Evolutionary conservation across 169 alveolate genomes (phyloP).

Genomic region (Plasmodium vivax): DNA sequence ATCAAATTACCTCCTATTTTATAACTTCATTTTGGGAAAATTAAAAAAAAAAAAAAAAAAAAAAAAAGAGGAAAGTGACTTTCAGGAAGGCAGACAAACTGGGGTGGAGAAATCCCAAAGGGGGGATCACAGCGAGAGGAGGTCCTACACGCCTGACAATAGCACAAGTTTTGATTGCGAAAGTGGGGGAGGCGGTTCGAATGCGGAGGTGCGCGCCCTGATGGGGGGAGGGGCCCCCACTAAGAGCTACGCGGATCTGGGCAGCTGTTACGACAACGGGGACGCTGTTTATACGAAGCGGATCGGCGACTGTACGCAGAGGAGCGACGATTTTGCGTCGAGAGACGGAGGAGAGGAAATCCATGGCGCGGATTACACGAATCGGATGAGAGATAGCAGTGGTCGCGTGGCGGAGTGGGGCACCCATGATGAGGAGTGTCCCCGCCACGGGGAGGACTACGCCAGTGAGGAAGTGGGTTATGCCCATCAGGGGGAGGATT

Average conservation of each 20-base stretch:
- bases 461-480: background rate
- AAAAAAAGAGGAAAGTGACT: background rate
- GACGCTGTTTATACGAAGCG: background rate
- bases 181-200: background rate
- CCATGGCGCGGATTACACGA: background rate
- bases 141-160: background rate
- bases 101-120: background rate
- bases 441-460: background rate
- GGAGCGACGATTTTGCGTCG: background rate
- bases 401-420: background rate
- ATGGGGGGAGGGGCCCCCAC: background rate
- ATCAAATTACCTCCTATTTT: conserved; percentile 12
- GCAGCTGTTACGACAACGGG: background rate
- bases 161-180: background rate
- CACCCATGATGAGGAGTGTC: background rate
- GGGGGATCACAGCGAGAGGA: background rate
- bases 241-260: background rate
- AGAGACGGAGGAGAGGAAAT: background rate
- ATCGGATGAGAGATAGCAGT: background rate
- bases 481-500: background rate
- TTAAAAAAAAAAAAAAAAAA: conserved; percentile 4
- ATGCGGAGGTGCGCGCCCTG: background rate
- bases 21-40: conserved; percentile 32
- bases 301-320: background rate
- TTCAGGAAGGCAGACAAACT: background rate